Evolutionary conservation across 257 asterid species (phyloP), one percentile per base, ranked within the genome.

Genomic region (Solanum okadae): DNA sequence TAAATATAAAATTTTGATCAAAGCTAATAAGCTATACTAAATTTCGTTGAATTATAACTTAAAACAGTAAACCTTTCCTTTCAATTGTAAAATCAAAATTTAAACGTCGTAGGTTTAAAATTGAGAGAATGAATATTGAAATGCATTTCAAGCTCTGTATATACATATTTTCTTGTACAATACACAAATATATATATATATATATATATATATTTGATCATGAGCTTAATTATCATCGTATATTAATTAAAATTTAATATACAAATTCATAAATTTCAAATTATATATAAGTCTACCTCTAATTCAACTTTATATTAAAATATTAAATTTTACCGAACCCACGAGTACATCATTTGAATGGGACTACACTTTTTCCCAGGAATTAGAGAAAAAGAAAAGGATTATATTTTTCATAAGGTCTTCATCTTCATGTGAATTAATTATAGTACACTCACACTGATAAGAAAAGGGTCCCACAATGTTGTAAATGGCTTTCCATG

Each of bases 271-370:
- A 63, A 61, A 8, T 22, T 22, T 9, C 0, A 10, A 61, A 23
- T 61, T 23, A 22, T 61, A 23, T 38, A 38, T 38, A 38, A 61
- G 23, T 61, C 27, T 4, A 61, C 13, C 2, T 61, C 14, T 23
- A 61, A 52, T 49, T 49, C 59, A 49, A 61, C 13, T 61, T 2
- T 52, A 56, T 18, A 56, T 6, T 5, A 6, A 56, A 56, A 7
- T 18, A 18, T 6, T 18, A 0, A 56, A 56, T 56, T 18, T 23
- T n/a, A 5, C 0, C 8, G 0, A 18, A 33, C 15, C n/a, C 3
- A 1, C 2, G 2, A 29, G 8, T 70, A 29, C 23, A 70, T 70
- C 9, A 33, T 72, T 72, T 72, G 79, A 72, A 72, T 72, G 15
- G 6, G 15, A 33, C 5, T 29, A 29, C 37, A 68, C 25, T 31